Percentiles rank a stretch among this genome's conserved stretches.
Evolutionary conservation across 202 grass and related monocot genomes (phyloP).

Genomic region (Panicum hallii): DNA sequence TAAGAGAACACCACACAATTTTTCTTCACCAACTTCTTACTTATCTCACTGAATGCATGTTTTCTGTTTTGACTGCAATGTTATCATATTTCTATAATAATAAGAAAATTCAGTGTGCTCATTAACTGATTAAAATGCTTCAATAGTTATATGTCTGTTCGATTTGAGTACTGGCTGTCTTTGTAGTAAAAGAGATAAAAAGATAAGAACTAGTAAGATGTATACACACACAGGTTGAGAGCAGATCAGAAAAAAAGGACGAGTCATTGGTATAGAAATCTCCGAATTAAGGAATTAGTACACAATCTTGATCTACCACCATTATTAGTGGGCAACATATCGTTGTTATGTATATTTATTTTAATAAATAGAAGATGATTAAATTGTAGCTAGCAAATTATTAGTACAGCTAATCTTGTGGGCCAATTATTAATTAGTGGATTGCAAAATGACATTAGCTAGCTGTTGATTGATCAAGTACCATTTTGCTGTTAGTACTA

Average conservation of each 20-base stretch:
- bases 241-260: background rate
- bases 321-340: constrained; percentile 9
- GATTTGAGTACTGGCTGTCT: background rate
- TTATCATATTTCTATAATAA: background rate
- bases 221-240: background rate
- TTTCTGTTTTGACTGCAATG: background rate
- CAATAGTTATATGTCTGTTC: background rate
- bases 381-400: constrained; percentile 36
- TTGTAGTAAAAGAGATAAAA: background rate
- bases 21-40: background rate
- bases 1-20: background rate
- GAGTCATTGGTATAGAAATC: background rate
- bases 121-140: background rate
- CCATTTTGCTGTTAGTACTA: constrained; percentile 26
- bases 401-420: constrained; percentile 51
- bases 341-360: background rate
- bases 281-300: constrained; percentile 17
- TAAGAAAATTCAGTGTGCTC: background rate
- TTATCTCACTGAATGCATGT: background rate
- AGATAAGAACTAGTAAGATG: background rate
- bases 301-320: background rate
- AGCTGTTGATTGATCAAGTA: constrained; percentile 34
- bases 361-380: constrained; percentile 5
- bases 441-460: constrained; percentile 40
- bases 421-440: constrained; percentile 38